phyloP scores from a whole-genome alignment of 352 stramenopile species.

The Sclerospora graminicola region DNA sequence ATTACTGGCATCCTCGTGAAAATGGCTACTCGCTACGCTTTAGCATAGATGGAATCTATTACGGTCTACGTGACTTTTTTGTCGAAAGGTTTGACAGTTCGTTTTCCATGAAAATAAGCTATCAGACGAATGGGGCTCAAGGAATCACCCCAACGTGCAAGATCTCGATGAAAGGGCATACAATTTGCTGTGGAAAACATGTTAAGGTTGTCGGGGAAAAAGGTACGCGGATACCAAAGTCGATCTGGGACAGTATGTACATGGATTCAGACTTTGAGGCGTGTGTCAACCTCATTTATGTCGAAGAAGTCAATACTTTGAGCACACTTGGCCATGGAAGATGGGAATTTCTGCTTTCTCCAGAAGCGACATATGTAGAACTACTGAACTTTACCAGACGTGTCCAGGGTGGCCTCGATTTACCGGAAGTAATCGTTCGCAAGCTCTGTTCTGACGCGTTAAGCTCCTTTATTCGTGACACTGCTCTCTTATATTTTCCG shows the following conservation, averaged over 20 bases:
- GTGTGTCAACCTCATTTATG: too few relatives aligned
- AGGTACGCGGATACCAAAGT: too few relatives aligned
- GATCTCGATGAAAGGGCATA: conserved; percentile 49
- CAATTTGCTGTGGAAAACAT: conserved; percentile 62
- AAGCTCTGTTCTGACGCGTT: conserved; percentile 62
- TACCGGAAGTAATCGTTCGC: conserved; percentile 57
- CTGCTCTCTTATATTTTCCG: conserved; percentile 55
- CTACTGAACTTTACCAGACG: conserved; percentile 55
- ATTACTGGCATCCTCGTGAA: conserved; percentile 61
- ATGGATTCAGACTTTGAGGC: too few relatives aligned
- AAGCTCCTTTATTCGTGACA: conserved; percentile 46
- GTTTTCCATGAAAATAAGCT: conserved; percentile 51
- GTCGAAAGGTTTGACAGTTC: conserved; percentile 50
- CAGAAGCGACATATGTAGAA: too few relatives aligned
- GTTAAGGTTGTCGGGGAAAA: too few relatives aligned
- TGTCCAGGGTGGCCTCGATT: conserved; percentile 54
- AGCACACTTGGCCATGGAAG: too few relatives aligned
- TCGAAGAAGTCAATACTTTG: too few relatives aligned
- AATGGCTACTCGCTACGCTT: conserved; percentile 70
- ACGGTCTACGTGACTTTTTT: conserved; percentile 60
- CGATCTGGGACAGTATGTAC: too few relatives aligned
- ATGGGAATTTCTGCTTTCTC: too few relatives aligned
- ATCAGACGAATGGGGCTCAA: conserved; percentile 56
- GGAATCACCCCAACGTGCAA: conserved; percentile 60
- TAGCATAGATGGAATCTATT: conserved; percentile 73